phyloP scores from a whole-genome alignment of 140 eudicot species.

The Senecio squalidus region DNA sequence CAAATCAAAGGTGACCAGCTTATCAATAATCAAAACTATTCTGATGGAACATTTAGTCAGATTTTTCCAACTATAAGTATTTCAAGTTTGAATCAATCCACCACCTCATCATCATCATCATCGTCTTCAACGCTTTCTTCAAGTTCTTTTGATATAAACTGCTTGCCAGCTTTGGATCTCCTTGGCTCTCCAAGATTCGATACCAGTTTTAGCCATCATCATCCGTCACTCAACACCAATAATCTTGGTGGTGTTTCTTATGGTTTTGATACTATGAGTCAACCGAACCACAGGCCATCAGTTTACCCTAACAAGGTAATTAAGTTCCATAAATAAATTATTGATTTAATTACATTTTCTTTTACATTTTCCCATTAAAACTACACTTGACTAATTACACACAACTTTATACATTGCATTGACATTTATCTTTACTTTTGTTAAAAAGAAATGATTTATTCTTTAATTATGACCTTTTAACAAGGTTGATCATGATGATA shows the following conservation, averaged over 20 bases:
- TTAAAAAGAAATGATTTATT: slow-evolving; percentile 20
- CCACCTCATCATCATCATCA: slow-evolving; percentile 24
- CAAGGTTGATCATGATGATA: slow-evolving; percentile 26
- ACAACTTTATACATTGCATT: slow-evolving; percentile 57
- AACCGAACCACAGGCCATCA: slow-evolving; percentile 29
- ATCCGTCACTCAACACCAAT: slow-evolving; percentile 21
- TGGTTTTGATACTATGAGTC: slow-evolving; percentile 39
- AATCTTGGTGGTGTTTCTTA: slow-evolving; percentile 29
- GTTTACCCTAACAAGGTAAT: slow-evolving; percentile 38
- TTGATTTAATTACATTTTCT: no score
- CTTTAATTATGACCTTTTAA: slow-evolving; percentile 32
- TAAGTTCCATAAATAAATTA: slow-evolving; percentile 8
- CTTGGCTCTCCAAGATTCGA: slow-evolving; percentile 48
- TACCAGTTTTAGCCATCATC: slow-evolving; percentile 30
- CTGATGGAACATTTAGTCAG: slow-evolving; percentile 47
- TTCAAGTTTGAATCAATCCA: slow-evolving; percentile 32
- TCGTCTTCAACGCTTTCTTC: slow-evolving; percentile 23
- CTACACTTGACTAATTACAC: slow-evolving; percentile 1
- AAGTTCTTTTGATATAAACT: slow-evolving; percentile 52
- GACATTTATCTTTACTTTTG: slow-evolving; percentile 14
- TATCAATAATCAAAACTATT: slow-evolving; percentile 15
- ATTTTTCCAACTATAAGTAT: slow-evolving; percentile 59
- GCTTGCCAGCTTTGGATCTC: slow-evolving; percentile 64
- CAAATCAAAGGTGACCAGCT: slow-evolving; percentile 36
- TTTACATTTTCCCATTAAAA: no score